These are phyloP conservation scores for Nymphaea thermarum DNA, from an alignment of 164 flowering plant species.

Conservation along the genomic window DNA sequence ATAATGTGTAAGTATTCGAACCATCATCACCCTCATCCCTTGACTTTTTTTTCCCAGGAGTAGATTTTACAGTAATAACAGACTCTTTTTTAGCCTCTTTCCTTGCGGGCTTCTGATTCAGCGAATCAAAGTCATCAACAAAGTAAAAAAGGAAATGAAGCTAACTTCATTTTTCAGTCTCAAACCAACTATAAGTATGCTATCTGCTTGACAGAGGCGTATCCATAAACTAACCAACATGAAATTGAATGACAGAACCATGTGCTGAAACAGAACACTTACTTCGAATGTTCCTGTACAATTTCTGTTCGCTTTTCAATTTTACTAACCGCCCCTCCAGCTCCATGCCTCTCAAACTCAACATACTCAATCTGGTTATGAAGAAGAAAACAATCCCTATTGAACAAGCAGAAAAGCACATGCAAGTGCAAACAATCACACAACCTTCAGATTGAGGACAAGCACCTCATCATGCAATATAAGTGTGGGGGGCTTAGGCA, in stretches of 20 bases:
- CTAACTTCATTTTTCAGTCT: no score
- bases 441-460: background rate
- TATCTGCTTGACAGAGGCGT: no score
- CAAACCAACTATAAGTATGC: no score
- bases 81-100: conserved; percentile 62
- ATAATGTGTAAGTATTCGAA: no score
- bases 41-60: conserved; percentile 42
- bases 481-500: conserved; percentile 99
- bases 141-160: no score
- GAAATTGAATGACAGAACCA: no score
- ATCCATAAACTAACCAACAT: background rate
- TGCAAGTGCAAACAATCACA: no score
- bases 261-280: background rate
- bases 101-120: conserved; percentile 13
- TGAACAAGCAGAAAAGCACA: no score
- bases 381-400: background rate
- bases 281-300: conserved; percentile 92
- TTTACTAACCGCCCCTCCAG: conserved; percentile 80
- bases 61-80: conserved; percentile 37
- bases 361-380: conserved; percentile 67
- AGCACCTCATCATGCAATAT: conserved; percentile 91
- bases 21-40: conserved; percentile 71
- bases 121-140: no score
- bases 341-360: conserved; percentile 94
- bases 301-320: conserved; percentile 77